Conservation (phyloP, 768 basidiomycete species). For the Russula olivacea region DNA sequence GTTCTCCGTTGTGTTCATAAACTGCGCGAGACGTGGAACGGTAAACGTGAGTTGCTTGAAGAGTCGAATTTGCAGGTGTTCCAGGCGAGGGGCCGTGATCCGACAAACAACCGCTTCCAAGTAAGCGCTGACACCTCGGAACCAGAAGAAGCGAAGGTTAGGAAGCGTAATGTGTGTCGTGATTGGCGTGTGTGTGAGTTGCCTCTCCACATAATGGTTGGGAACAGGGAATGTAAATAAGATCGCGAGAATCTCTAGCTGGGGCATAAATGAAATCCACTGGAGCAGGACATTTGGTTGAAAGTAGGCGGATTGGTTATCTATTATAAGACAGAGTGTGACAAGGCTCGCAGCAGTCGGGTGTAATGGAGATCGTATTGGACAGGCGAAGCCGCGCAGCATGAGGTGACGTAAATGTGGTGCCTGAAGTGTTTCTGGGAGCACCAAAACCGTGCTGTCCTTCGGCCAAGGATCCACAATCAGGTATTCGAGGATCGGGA, state of each 20-base stretch:
- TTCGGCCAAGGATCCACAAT: fast-evolving
- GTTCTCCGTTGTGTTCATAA: not conserved
- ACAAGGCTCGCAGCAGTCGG: not conserved
- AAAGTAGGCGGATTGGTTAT: not conserved
- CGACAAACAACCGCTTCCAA: not conserved
- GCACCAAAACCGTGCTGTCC: not conserved
- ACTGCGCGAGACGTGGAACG: not conserved
- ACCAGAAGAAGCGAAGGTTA: not conserved
- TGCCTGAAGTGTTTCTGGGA: not conserved
- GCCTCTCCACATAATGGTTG: not conserved
- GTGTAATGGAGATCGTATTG: not conserved
- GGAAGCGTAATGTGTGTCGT: not conserved
- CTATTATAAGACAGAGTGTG: not conserved
- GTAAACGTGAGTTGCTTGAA: not conserved
- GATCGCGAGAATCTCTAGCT: not conserved
- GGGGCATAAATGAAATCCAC: not conserved
- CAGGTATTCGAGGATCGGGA: not conserved
- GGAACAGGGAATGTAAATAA: not conserved
- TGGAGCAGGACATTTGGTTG: not conserved
- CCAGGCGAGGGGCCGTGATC: not conserved
- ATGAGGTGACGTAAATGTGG: not conserved
- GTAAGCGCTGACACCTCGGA: not conserved
- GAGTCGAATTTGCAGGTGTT: not conserved
- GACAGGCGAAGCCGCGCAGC: not conserved
- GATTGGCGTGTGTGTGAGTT: not conserved